Evolutionary conservation across 331 rosid genomes (phyloP).

Genomic region (Cucumis variabilis): DNA sequence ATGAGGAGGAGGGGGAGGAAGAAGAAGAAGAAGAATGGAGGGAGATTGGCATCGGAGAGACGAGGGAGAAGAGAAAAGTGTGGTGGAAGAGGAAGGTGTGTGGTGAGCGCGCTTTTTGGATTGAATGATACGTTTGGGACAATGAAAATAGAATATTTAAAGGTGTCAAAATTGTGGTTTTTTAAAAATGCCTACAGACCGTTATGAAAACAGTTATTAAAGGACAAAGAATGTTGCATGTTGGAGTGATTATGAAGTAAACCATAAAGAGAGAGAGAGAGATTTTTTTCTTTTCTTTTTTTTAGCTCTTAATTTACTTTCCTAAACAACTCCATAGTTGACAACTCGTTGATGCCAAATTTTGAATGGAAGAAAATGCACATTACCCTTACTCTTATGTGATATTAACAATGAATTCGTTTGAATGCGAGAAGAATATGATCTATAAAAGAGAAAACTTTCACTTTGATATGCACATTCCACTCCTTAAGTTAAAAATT

Average conservation of each 20-base stretch:
- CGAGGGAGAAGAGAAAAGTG: conserved; percentile 7
- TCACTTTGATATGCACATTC: no score
- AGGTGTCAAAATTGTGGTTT: conserved; percentile 14
- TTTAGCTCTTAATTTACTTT: no score
- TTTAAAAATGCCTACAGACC: conserved; percentile 14
- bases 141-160: conserved; percentile 13
- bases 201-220: conserved; percentile 28
- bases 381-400: no score
- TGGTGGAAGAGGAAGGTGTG: background rate
- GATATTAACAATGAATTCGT: no score
- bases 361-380: no score
- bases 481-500: no score
- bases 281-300: no score
- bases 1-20: conserved; percentile 35
- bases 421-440: no score
- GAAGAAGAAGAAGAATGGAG: conserved; percentile 22
- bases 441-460: no score
- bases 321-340: no score
- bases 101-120: conserved; percentile 17
- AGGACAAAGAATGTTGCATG: conserved; percentile 5
- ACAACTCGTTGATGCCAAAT: no score
- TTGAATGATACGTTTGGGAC: background rate
- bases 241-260: conserved; percentile 24
- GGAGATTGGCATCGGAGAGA: conserved; percentile 28
- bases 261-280: background rate